phyloP scores from a whole-genome alignment of 129 eudicot species.

The Tanacetum coccineum region DNA sequence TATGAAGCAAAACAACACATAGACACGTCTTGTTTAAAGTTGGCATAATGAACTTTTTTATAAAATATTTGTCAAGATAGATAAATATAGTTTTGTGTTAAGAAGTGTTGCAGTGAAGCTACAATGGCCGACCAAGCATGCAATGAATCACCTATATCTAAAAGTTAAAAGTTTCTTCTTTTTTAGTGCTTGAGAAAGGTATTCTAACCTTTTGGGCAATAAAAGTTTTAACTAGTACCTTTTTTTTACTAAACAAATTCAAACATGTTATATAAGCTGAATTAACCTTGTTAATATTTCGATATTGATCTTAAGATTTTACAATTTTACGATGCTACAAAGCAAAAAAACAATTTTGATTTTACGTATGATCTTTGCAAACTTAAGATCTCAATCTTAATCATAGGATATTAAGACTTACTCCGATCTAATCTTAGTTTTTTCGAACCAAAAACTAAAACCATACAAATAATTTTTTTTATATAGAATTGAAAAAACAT shows the following conservation, averaged over 20 bases:
- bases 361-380: no score
- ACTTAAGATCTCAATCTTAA: no score
- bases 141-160: conserved; percentile 27
- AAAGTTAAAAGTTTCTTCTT: conserved; percentile 23
- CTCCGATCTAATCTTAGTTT: no score
- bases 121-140: conserved; percentile 99
- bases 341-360: no score
- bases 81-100: background rate
- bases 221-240: conserved; percentile 14
- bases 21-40: conserved; percentile 36
- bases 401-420: no score
- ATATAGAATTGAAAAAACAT: no score
- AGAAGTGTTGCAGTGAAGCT: conserved; percentile 41
- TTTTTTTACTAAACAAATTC: background rate
- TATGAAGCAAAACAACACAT: conserved; percentile 37
- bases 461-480: no score
- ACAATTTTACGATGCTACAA: no score
- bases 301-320: no score
- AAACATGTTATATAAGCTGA: background rate
- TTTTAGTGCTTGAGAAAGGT: conserved; percentile 48
- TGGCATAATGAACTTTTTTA: conserved; percentile 22
- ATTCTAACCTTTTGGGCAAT: conserved; percentile 35
- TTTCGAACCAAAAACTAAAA: no score
- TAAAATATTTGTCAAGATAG: background rate
- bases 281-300: no score